Percentiles rank a stretch among this genome's conserved stretches.
These are phyloP conservation scores for Pleurotus pulmonarius DNA, from an alignment of 768 basidiomycete species.

Conservation along the genomic window DNA sequence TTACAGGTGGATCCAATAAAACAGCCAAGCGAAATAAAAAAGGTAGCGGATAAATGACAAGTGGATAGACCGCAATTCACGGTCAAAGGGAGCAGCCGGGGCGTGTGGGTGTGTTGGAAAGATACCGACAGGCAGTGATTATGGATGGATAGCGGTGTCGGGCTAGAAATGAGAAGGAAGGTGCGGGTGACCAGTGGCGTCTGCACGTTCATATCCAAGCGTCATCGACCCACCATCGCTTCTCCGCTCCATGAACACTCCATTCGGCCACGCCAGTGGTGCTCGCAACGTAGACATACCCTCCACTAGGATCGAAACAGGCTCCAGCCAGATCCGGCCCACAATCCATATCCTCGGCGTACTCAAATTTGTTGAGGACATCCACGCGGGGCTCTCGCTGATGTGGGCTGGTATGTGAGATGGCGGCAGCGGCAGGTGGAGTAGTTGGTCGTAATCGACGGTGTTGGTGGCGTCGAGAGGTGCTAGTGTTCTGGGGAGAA, in stretches of 20 bases:
- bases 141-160: not conserved
- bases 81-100: not conserved
- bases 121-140: not conserved
- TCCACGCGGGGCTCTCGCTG: conserved; percentile 10
- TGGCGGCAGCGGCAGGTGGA: not conserved
- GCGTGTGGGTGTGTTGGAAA: too few relatives aligned
- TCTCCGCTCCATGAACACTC: conserved; percentile 67
- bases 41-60: not conserved
- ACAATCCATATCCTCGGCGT: conserved; percentile 6
- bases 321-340: conserved; percentile 64
- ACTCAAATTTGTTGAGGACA: not conserved
- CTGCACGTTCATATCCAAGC: conserved; percentile 31
- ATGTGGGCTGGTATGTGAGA: not conserved
- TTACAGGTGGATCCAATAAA: conserved; percentile 1
- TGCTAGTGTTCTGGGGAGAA: conserved; percentile 2
- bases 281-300: conserved; percentile 65
- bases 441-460: not conserved
- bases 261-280: conserved; percentile 71
- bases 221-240: conserved; percentile 66
- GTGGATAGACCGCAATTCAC: not conserved
- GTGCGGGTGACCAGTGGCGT: not conserved
- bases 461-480: not conserved
- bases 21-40: not conserved
- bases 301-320: conserved; percentile 70
- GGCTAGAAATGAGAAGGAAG: not conserved